Percentiles rank a stretch among this genome's conserved stretches.
These are phyloP conservation scores for Yamadazyma oceani DNA, from an alignment of 1,139 yeast species.

Conservation along the genomic window DNA sequence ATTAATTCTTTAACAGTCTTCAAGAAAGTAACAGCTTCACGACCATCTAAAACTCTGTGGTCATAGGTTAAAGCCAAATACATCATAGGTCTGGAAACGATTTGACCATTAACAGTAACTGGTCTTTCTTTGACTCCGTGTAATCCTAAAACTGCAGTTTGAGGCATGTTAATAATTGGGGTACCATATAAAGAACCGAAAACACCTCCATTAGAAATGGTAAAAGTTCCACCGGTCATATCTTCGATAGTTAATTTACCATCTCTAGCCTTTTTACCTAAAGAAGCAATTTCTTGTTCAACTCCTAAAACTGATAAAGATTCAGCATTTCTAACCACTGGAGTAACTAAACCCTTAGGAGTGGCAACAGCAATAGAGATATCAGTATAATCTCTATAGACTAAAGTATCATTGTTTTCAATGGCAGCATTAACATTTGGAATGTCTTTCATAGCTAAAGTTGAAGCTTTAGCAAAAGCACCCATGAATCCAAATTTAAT, in stretches of 20 bases:
- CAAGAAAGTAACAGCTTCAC: constrained; percentile 98
- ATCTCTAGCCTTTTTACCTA: constrained; percentile 95
- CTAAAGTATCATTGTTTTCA: constrained; percentile 89
- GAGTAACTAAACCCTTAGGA: constrained; percentile 98
- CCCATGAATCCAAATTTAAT: constrained; percentile 99
- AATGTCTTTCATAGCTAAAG: constrained; percentile 90
- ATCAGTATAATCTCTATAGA: constrained; percentile 94
- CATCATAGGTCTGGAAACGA: constrained; percentile 99
- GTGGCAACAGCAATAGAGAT: constrained; percentile 98
- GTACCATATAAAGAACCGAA: constrained; percentile 98
- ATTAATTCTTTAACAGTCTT: constrained; percentile 94
- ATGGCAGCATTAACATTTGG: constrained; percentile 97
- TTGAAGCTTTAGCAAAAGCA: constrained; percentile 91
- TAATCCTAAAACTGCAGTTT: constrained; percentile 95
- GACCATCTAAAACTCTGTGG: constrained; percentile 97
- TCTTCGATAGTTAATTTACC: constrained; percentile 96
- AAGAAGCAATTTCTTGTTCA: constrained; percentile 77
- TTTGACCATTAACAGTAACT: constrained; percentile 92
- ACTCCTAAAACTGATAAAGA: constrained; percentile 84
- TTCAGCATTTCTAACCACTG: constrained; percentile 97
- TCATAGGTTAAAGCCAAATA: constrained; percentile 97
- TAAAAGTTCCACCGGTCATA: constrained; percentile 99
- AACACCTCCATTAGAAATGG: constrained; percentile 99
- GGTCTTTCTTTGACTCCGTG: constrained; percentile 99
- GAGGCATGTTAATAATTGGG: constrained; percentile 97